Evolutionary conservation across 768 basidiomycete genomes (phyloP).

Genomic region (Galerina sulciceps): DNA sequence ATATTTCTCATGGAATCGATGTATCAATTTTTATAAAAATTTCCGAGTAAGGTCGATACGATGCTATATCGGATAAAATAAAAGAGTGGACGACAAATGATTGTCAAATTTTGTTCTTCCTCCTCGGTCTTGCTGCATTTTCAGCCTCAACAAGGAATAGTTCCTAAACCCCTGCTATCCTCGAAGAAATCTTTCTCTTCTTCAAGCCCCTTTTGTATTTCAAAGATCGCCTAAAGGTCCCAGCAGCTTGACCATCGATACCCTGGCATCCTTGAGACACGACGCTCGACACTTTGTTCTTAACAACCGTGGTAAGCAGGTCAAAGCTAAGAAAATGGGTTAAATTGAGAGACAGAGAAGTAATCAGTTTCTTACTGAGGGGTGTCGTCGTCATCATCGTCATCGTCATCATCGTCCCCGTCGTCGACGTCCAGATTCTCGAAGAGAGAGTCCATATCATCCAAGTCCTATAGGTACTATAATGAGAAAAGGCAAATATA

Average conservation of each 20-base stretch:
- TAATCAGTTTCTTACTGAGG: slow-evolving; percentile 18
- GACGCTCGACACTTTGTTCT: slow-evolving; percentile 15
- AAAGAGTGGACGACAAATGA: slow-evolving; percentile 8
- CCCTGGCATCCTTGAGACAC: slow-evolving; percentile 25
- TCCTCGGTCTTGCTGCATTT: not conserved
- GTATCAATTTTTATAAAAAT: not conserved
- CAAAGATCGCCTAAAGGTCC: slow-evolving; percentile 19
- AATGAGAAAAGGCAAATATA: not conserved
- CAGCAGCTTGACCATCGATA: slow-evolving; percentile 28
- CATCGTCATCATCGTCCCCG: slow-evolving; percentile 22
- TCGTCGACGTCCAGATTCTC: slow-evolving; percentile 24
- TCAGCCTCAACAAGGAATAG: not conserved
- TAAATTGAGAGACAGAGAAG: not conserved
- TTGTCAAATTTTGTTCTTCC: not conserved
- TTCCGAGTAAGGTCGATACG: not conserved
- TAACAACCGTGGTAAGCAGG: slow-evolving; percentile 20
- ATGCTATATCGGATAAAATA: not conserved
- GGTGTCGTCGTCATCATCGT: slow-evolving; percentile 21
- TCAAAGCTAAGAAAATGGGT: slow-evolving; percentile 13
- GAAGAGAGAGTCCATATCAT: slow-evolving; percentile 22
- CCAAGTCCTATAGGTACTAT: slow-evolving; percentile 1
- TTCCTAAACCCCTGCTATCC: slow-evolving; percentile 1
- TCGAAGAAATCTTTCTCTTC: slow-evolving; percentile 8
- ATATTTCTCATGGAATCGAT: too few relatives aligned
- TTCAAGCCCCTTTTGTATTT: not conserved